These are phyloP conservation scores for Aspergillus proliferans DNA, from an alignment of 2,329 filamentous ascomycete genomes.

Conservation along the genomic window DNA sequence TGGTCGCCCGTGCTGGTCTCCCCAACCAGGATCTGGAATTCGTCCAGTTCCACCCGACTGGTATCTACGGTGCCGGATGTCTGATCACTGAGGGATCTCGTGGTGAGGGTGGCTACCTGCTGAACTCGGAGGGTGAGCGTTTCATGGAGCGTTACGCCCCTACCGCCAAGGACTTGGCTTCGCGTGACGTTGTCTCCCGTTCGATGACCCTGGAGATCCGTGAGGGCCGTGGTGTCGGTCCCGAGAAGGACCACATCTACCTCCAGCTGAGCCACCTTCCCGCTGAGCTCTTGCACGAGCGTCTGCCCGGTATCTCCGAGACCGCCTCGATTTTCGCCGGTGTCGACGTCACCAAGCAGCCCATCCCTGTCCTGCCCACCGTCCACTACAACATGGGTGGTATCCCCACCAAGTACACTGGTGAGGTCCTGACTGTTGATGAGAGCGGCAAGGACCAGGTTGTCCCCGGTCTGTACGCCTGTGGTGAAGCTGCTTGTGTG, in stretches of 20 bases:
- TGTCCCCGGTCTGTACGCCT: constrained; percentile 91
- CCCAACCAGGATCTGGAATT: constrained; percentile 99
- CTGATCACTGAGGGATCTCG: constrained; percentile 96
- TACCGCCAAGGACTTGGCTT: constrained; percentile 95
- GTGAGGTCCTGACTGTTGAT: constrained; percentile 87
- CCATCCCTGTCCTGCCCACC: constrained; percentile 90
- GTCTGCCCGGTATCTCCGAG: constrained; percentile 97
- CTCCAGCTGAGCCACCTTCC: constrained; percentile 95
- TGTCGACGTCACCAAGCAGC: constrained; percentile 94
- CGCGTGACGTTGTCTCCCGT: constrained; percentile 90
- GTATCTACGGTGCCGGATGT: constrained; percentile 97
- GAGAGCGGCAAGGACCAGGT: constrained; percentile 82
- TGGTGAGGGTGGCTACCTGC: constrained; percentile 95
- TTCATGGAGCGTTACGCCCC: constrained; percentile 99
- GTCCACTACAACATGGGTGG: constrained; percentile 99
- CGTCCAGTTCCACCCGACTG: constrained; percentile 98
- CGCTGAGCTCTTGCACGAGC: constrained; percentile 84
- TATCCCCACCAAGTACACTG: constrained; percentile 95
- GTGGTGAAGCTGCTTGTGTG: constrained; percentile 93
- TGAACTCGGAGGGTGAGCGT: constrained; percentile 96
- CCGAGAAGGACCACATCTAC: constrained; percentile 98
- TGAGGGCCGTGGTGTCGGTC: constrained; percentile 91
- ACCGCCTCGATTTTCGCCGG: constrained; percentile 95
- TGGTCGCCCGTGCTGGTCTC: constrained; percentile 95
- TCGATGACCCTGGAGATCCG: constrained; percentile 99